Evolutionary conservation across 1,284 basidiomycete species (phyloP), one percentile per base, ranked within the genome.

Genomic region (Fomitopsis schrenkii): DNA sequence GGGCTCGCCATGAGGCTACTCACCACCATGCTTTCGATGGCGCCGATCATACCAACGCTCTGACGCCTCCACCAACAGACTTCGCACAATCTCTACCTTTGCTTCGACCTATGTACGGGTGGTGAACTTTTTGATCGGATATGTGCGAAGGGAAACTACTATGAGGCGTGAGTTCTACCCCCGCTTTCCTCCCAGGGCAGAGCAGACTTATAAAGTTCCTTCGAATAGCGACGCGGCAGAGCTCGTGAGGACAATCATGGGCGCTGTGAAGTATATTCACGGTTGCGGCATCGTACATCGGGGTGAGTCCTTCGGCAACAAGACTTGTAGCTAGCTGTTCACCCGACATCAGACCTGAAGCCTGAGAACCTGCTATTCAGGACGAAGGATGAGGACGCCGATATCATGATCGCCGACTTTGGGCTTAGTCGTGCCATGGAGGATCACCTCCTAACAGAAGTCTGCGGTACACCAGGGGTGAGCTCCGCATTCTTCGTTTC

Each of bases 81-180:
- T 33, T 82, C 93, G 30, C 94, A 97, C 78, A 98, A 98, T 71
- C 85, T 97, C 65, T 97, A 95, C 72, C 90, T 99, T 62, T 92
- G 93, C 67, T 98, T 97, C 73, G 97, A 98, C 76, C 85, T 99
- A 14, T 99, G 97, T 79, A 97, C 94, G 0, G 97, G 97, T 56
- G 97, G 97, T 48, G 97, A 99, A 77, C 87, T 99, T 22, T 99
- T 99, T 71, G 97, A 99, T 76, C 86, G 97, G 57, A 99, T 99
- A 80, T 99, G 97, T 73, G 94, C 96, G 30, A 93, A 96, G 73
- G 96, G 97, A 53, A 95, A 94, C 75, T 98, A 98, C 77, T 96
- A 95, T 73, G 96, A 98, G 76, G 87, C 88, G 91, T 93, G 66
- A 66, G 87, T 79, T 17, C n/a, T 45, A 38, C 55, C 62, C 44